These are phyloP conservation scores for Aspergillus pseudoviridinutans DNA, from an alignment of 2,329 filamentous ascomycete genomes.

Conservation along the genomic window DNA sequence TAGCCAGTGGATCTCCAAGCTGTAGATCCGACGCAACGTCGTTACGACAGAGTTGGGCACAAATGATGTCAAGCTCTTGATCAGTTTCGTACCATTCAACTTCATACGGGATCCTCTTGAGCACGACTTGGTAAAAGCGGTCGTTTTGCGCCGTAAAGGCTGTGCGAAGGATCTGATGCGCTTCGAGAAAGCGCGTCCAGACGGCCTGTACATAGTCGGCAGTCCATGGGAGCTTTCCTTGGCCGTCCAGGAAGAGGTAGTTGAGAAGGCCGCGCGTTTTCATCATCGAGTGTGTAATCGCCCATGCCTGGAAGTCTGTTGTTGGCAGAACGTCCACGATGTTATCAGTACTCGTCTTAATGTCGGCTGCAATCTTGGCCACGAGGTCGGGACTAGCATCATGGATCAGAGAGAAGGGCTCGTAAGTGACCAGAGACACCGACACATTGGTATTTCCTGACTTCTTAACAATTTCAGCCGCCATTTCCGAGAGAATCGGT, in stretches of 20 bases:
- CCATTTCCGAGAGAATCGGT: conserved; percentile 3
- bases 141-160: conserved; percentile 47
- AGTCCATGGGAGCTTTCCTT: conserved; percentile 2
- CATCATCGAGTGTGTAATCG: neutral
- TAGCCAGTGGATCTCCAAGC: neutral
- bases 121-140: conserved; percentile 42
- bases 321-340: neutral
- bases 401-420: neutral
- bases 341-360: neutral
- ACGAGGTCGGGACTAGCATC: neutral
- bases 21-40: neutral
- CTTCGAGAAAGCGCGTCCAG: neutral
- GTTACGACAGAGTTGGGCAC: neutral
- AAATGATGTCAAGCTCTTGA: neutral
- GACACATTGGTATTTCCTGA: neutral
- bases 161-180: conserved; percentile 50
- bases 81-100: neutral
- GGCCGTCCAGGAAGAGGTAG: conserved; percentile 5
- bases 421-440: neutral
- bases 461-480: neutral
- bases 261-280: neutral
- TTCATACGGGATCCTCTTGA: conserved; percentile 10
- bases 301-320: neutral
- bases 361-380: neutral
- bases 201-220: neutral